Base-by-base conservation (phyloP, 176 grass and related monocot genomes). In the Pontederia paniculata region DNA sequence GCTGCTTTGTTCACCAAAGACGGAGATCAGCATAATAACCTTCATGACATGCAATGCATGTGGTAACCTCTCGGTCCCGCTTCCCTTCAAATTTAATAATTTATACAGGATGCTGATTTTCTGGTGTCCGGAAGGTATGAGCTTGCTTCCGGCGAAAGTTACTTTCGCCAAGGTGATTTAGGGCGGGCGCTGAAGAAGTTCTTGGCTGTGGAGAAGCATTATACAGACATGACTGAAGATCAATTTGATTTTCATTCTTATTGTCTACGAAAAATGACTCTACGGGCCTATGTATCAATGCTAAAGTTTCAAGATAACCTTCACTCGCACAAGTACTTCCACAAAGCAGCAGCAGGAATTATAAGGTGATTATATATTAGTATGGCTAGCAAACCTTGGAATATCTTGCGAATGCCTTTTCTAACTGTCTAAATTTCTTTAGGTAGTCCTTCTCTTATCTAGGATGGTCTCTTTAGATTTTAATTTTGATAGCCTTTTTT, bases 31-130 rank as follows among this genome's bases (percentile, higher is more conserved):
- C 94, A 98, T 65, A 98, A 93, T 74, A 98, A 93, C 80, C 83
- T 98, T 68, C 83, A 93, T 75, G 94, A 98, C 78, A 98, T 98
- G 94, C 94, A 98, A 57, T 93, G 94, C 83, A 98, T 98, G 83
- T 98, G 94, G 94, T 97, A 71, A 17, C n/a, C 37, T 57, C 28
- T 8, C 42, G 44, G 1, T 48, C 9, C 55, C 50, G 0, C 46
- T 23, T 57, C 23, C 55, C 53, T 54, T 41, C 37, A 17, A 22
- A 12, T 55, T 8, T 20, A 14, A 9, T 7, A 55, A 21, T 62
- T 44, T 3, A 11, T 51, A 28, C 12, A 12, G 50, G 14, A 48
- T 12, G 59, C n/a, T 66, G 14, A 45, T 46, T 63, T 48, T 50
- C 17, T 42, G 60, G 19, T 57, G 45, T 73, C 53, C 22, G 16